Conservation (phyloP, 768 basidiomycete species). For the Gymnopilus dilepis region DNA sequence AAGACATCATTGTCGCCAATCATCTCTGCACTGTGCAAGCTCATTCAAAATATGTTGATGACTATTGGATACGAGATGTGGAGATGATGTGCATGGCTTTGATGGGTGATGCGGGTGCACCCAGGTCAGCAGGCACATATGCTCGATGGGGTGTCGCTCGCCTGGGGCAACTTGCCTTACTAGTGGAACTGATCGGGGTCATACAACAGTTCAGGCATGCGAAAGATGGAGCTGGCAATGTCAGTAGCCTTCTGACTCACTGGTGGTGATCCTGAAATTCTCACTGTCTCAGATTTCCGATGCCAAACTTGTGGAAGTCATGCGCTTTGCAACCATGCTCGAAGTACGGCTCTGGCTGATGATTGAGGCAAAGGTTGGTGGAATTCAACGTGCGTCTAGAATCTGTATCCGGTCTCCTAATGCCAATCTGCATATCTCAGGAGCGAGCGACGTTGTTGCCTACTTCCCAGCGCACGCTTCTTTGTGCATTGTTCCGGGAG, state of each 20-base stretch:
- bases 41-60: constrained; percentile 57
- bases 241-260: constrained; percentile 26
- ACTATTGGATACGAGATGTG: constrained; percentile 70
- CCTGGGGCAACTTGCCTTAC: constrained; percentile 64
- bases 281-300: constrained; percentile 34
- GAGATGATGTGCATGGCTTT: constrained; percentile 79
- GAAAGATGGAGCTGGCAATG: constrained; percentile 44
- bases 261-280: not conserved
- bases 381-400: not conserved
- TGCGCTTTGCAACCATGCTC: constrained; percentile 56
- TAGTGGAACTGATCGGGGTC: constrained; percentile 64
- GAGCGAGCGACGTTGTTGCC: constrained; percentile 58
- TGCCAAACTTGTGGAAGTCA: constrained; percentile 31
- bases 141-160: constrained; percentile 54
- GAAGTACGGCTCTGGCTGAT: constrained; percentile 62
- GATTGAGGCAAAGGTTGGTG: constrained; percentile 58
- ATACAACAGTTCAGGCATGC: constrained; percentile 49
- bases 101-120: constrained; percentile 52
- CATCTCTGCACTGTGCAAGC: constrained; percentile 61
- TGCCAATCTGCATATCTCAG: constrained; percentile 37
- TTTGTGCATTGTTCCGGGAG: constrained; percentile 66
- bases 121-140: constrained; percentile 24
- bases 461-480: constrained; percentile 61
- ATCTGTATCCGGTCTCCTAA: not conserved
- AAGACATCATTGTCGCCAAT: constrained; percentile 61